phyloP scores from a whole-genome alignment of 2,329 filamentous ascomycete species.

The Fusarium albidum region DNA sequence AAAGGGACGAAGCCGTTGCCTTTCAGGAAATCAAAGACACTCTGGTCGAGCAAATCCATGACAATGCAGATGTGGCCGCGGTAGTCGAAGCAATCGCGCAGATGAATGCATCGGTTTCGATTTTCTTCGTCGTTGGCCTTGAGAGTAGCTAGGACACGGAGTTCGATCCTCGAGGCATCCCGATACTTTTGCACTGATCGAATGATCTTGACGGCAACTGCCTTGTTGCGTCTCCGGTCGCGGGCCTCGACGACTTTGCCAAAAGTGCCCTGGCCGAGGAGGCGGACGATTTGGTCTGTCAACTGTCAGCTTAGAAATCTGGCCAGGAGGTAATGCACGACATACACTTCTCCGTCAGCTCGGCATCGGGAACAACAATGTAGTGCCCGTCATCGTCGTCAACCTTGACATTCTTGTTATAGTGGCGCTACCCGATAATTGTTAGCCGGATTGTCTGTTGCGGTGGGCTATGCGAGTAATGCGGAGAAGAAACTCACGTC shows the following conservation, averaged over 20 bases:
- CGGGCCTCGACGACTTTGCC: constrained; percentile 96
- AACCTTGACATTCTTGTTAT: constrained; percentile 73
- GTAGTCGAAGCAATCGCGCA: constrained; percentile 97
- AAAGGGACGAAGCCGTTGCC: constrained; percentile 95
- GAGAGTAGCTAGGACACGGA: constrained; percentile 90
- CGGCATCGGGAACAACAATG: constrained; percentile 86
- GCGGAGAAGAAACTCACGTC: constrained; percentile 62
- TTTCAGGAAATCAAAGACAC: constrained; percentile 98
- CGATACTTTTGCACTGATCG: constrained; percentile 98
- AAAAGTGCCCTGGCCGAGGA: constrained; percentile 96
- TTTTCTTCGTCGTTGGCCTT: constrained; percentile 92
- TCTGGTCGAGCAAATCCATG: constrained; percentile 84
- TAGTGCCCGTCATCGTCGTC: constrained; percentile 99
- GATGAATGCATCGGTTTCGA: constrained; percentile 94
- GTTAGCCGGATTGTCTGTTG: constrained; percentile 19
- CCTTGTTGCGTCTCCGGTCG: constrained; percentile 78
- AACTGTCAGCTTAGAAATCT: constrained; percentile 28
- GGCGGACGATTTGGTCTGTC: constrained; percentile 83
- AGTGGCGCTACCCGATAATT: constrained; percentile 40
- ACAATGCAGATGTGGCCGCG: constrained; percentile 93
- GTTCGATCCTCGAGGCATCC: constrained; percentile 92
- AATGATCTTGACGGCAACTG: constrained; percentile 96
- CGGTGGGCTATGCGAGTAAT: not conserved
- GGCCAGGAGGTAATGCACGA: constrained; percentile 33
- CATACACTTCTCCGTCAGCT: constrained; percentile 90